Evolutionary conservation across 208 protist genomes (phyloP).

Genomic region (Leishmania amazonensis): DNA sequence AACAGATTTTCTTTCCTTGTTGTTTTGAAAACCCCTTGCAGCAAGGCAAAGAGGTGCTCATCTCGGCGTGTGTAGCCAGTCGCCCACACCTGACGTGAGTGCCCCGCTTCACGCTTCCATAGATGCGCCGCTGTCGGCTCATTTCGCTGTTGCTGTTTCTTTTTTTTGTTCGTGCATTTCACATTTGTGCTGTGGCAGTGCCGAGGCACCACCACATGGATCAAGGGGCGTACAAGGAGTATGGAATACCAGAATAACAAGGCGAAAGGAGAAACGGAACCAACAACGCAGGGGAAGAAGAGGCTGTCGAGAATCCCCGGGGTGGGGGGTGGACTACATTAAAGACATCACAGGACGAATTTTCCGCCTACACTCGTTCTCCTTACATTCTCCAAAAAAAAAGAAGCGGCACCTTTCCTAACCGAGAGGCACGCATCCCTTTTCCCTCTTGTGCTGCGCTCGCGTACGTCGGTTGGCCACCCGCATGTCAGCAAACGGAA

Average conservation of each 20-base stretch:
- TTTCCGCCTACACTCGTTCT: neutral
- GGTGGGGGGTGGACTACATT: neutral
- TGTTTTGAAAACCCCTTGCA: neutral
- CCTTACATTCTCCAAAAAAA: neutral
- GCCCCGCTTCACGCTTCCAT: neutral
- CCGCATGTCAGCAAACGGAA: neutral
- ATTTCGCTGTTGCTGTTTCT: neutral
- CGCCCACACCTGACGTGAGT: neutral
- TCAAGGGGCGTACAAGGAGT: neutral
- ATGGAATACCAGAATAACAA: neutral
- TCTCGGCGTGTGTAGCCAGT: neutral
- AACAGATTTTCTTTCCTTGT: neutral
- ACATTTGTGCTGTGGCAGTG: neutral
- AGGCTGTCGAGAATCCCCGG: neutral
- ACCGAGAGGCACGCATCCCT: neutral
- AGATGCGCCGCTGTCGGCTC: neutral
- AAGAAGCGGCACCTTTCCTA: neutral
- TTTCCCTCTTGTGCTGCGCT: neutral
- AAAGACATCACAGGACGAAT: neutral
- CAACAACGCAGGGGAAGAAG: neutral
- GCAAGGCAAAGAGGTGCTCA: neutral
- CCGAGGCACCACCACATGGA: neutral
- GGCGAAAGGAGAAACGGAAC: neutral
- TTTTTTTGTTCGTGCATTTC: neutral
- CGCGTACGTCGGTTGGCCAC: neutral